Evolutionary conservation across 345 rosid genomes (phyloP), one percentile per base, ranked within the genome.

Genomic region (Lumnitzera racemosa): DNA sequence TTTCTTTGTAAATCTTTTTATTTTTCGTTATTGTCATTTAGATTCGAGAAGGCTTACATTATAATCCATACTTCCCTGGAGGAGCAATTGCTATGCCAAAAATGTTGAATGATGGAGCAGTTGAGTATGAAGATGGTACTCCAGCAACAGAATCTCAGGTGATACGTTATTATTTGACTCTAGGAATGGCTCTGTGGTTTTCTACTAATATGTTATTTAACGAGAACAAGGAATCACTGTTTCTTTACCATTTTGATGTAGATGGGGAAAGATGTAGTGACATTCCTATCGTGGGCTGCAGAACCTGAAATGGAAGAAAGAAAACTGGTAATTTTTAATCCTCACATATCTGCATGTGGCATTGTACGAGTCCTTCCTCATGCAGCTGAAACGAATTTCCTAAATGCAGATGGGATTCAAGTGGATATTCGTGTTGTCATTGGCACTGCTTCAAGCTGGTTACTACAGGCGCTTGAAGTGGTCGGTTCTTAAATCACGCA

Each of bases 241-340:
- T 46, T 17, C 15, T 55, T 25, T 15, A 36, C 43, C 27, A 51
- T 48, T 59, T 52, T 20, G 56, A 53, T 55, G 71, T 82, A 95
- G 99, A 95, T 95, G 99, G 98, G 99, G 75, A 95, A 95, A 80
- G 99, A 95, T 77, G 87, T 95, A 14, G 96, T 88, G 17, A 14
- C 96, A 50, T 90, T 95, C 71, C 82, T 95, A 64, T 27, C 96
- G 1, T 95, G 99, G 99, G 99, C 99, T 23, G 99, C 99, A 46
- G 97, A 95, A 71, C 99, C 98, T 13, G 99, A 95, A 78, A 95
- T 95, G 99, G 99, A 95, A 75, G 99, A 95, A 70, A 83, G 99
- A 74, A 95, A 95, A 66, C 72, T 95, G 90, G 99, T 95, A 81
- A 29, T 53, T 57, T 49, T 48, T 2, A 46, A 29, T 52, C 31